Evolutionary conservation across 768 basidiomycete species (phyloP).

Genomic region (Podaxis sp.): DNA sequence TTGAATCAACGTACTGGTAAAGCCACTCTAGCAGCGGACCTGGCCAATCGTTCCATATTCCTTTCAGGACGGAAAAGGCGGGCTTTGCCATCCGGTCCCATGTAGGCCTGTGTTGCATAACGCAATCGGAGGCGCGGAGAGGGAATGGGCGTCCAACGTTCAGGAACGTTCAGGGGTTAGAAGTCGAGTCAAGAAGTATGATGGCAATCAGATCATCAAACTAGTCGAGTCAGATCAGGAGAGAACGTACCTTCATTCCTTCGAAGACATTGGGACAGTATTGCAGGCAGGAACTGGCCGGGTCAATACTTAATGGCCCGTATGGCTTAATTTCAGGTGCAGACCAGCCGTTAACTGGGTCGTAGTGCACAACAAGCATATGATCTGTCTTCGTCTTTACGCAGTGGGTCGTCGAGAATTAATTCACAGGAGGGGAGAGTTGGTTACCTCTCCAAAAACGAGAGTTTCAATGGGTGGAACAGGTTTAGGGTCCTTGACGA

Average conservation of each 20-base stretch:
- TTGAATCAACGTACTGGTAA: slow-evolving; percentile 52
- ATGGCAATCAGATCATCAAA: not conserved
- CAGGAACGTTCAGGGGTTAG: not conserved
- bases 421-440: not conserved
- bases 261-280: slow-evolving; percentile 88
- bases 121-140: not conserved
- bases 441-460: slow-evolving; percentile 57
- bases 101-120: slow-evolving; percentile 37
- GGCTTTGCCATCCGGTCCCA: slow-evolving; percentile 68
- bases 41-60: slow-evolving; percentile 82
- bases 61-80: slow-evolving; percentile 80
- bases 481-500: slow-evolving; percentile 47
- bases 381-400: slow-evolving; percentile 68
- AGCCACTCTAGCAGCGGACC: slow-evolving; percentile 69
- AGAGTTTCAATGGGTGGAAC: slow-evolving; percentile 49
- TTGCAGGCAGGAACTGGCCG: slow-evolving; percentile 77
- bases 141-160: not conserved
- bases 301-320: slow-evolving; percentile 66
- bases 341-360: slow-evolving; percentile 66
- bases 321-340: slow-evolving; percentile 76
- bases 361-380: slow-evolving; percentile 70
- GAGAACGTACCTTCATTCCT: slow-evolving; percentile 64
- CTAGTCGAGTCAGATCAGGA: not conserved
- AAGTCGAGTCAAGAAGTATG: not conserved
- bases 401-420: not conserved